Base-by-base conservation (phyloP, 2,329 filamentous ascomycete species). In the Clarireedia homoeocarpa region DNA sequence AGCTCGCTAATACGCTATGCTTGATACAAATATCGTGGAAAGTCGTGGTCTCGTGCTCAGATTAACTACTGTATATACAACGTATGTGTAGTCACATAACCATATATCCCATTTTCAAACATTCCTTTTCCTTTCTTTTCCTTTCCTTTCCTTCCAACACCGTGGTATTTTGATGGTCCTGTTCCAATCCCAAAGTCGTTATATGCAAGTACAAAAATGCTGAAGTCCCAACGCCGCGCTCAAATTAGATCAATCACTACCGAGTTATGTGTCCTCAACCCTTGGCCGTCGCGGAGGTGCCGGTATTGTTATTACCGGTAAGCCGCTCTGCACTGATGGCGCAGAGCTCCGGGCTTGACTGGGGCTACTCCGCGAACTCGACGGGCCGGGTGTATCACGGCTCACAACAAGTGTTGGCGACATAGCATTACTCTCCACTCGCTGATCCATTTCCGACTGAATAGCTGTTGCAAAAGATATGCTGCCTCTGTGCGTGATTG, bases 301-400 rank as follows among this genome's bases (percentile, higher is more conserved):
- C n/a, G 66, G 66, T 42, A 69, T 66, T 51, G 58, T 65, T 36
- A 61, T 51, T 10, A 67, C 52, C 17, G 61, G 62, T 20, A 68
- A 55, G 5, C 60, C 63, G 46, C 61, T 61, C 56, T 57, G 51
- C 4, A 53, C 49, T 12, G 60, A 45, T 17, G 64, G 63, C 7
- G 55, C 48, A 38, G 61, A 56, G 40, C 56, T 63, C 38, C 51
- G 58, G 48, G 51, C 46, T 36, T 53, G 56, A 26, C 23, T 40
- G 14, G 52, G 58, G 38, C 58, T 64, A 40, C 59, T 62, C 15
- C 52, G 57, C 46, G 59, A 57, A 49, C 51, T 62, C 53, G 53
- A 34, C 24, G 40, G 34, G 5, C 26, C 42, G 20, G 26, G 53
- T 7, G 46, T 51, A 20, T 26, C 48, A 12, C 47, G 40, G 17